Conservation (phyloP, 2,329 filamentous ascomycete species). For the Orbilia ellipsospora region DNA sequence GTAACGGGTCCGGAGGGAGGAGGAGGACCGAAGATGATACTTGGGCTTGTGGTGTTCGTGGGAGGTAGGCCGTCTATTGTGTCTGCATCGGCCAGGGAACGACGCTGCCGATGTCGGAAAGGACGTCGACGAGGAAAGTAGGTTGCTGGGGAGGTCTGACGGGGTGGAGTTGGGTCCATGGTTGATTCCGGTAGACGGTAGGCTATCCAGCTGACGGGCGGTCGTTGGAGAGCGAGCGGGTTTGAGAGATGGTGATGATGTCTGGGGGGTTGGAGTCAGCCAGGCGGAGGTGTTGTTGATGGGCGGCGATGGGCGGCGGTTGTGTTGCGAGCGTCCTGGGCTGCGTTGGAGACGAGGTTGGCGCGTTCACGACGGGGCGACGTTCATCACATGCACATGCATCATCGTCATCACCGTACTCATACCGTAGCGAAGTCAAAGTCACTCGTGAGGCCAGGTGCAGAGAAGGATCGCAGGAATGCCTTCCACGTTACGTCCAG, state of each 20-base stretch:
- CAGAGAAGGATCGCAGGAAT: too few species aligned
- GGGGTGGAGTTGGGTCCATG: slow-evolving; percentile 35
- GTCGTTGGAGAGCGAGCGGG: not conserved
- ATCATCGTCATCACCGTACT: too few species aligned
- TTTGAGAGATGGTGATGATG: not conserved
- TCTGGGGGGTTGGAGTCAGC: not conserved
- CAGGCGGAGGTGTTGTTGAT: slow-evolving; percentile 8
- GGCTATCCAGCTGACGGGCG: not conserved
- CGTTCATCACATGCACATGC: too few species aligned
- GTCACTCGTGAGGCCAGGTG: too few species aligned
- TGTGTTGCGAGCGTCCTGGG: slow-evolving; percentile 28
- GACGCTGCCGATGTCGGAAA: slow-evolving; percentile 33
- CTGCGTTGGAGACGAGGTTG: slow-evolving; percentile 31
- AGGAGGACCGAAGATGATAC: not conserved
- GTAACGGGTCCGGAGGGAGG: slow-evolving; percentile 12
- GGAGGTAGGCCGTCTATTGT: slow-evolving; percentile 7
- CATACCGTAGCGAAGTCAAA: too few species aligned
- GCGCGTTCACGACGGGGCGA: not conserved
- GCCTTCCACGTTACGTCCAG: too few species aligned
- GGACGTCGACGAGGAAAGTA: slow-evolving; percentile 31
- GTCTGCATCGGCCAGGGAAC: slow-evolving; percentile 25
- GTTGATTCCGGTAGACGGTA: not conserved
- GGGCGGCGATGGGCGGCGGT: slow-evolving; percentile 21
- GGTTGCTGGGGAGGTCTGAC: slow-evolving; percentile 2
- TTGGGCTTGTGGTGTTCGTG: not conserved